Percentiles rank a stretch among this genome's conserved stretches.
Evolutionary conservation across 2,329 filamentous ascomycete genomes (phyloP).

Genomic region (Sclerotinia spermophila): DNA sequence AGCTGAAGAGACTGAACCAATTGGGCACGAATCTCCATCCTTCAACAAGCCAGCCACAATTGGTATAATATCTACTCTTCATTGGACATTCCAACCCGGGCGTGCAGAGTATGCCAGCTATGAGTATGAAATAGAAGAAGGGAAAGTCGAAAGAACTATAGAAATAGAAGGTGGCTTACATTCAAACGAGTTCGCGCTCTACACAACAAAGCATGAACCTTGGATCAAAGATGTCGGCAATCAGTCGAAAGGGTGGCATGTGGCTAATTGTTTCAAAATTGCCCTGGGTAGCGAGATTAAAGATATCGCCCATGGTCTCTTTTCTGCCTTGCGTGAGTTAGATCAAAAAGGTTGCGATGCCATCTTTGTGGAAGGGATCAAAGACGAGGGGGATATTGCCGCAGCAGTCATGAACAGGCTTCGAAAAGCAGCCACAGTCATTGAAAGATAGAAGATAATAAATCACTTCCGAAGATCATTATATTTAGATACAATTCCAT

Average conservation of each 20-base stretch:
- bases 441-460: slow-evolving; percentile 21
- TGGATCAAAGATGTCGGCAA: not conserved
- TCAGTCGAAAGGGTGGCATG: not conserved
- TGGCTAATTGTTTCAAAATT: slow-evolving; percentile 55
- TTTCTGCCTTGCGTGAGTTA: slow-evolving; percentile 80
- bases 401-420: slow-evolving; percentile 83
- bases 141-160: no score
- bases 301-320: slow-evolving; percentile 80
- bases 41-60: slow-evolving; percentile 26
- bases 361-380: slow-evolving; percentile 88
- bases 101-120: not conserved
- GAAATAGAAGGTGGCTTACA: not conserved
- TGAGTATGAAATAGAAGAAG: not conserved
- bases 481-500: not conserved
- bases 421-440: slow-evolving; percentile 66
- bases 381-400: slow-evolving; percentile 74
- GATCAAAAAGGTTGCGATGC: slow-evolving; percentile 74
- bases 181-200: slow-evolving; percentile 4
- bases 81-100: slow-evolving; percentile 6
- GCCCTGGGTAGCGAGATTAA: slow-evolving; percentile 66
- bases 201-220: not conserved
- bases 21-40: slow-evolving; percentile 18
- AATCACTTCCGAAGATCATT: not conserved
- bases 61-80: slow-evolving; percentile 37
- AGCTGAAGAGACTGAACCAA: slow-evolving; percentile 13